Percentiles rank a stretch among this genome's conserved stretches.
These are phyloP conservation scores for Nosema muscidifuracis DNA, from an alignment of 371 early-diverging fungal genomes.

Conservation along the genomic window DNA sequence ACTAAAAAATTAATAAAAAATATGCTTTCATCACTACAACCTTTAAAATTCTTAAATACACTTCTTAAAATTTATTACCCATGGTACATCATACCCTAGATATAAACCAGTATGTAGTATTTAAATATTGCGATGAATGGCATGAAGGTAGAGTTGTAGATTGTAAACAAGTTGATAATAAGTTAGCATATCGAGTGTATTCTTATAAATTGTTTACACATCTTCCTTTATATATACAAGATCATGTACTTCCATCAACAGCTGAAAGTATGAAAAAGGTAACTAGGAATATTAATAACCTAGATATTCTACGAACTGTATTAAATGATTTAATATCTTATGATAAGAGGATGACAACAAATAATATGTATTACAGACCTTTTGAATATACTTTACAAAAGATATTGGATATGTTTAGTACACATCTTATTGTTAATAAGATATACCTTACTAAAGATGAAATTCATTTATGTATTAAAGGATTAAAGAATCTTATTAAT, in stretches of 20 bases:
- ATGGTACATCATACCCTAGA: background rate
- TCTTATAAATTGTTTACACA: background rate
- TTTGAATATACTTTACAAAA: background rate
- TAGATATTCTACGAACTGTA: background rate
- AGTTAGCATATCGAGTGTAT: background rate
- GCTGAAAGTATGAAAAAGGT: background rate
- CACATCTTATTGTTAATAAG: background rate
- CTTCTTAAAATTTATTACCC: too few relatives aligned
- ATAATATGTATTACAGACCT: background rate
- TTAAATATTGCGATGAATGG: constrained; percentile 8
- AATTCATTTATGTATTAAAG: background rate
- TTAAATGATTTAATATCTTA: background rate
- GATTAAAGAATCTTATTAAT: background rate
- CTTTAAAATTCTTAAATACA: too few relatives aligned
- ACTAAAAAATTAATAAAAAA: too few relatives aligned
- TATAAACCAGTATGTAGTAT: constrained; percentile 5
- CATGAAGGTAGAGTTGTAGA: constrained; percentile 8
- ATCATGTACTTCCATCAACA: background rate
- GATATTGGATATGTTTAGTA: background rate
- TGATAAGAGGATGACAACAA: background rate
- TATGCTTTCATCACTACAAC: too few relatives aligned
- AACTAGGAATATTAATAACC: background rate
- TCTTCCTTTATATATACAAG: background rate
- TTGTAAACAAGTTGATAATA: background rate
- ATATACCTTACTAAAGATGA: background rate